These are phyloP conservation scores for Chlamydomonas reinhardtii DNA, from an alignment of 163 green algal species.

Conservation along the genomic window DNA sequence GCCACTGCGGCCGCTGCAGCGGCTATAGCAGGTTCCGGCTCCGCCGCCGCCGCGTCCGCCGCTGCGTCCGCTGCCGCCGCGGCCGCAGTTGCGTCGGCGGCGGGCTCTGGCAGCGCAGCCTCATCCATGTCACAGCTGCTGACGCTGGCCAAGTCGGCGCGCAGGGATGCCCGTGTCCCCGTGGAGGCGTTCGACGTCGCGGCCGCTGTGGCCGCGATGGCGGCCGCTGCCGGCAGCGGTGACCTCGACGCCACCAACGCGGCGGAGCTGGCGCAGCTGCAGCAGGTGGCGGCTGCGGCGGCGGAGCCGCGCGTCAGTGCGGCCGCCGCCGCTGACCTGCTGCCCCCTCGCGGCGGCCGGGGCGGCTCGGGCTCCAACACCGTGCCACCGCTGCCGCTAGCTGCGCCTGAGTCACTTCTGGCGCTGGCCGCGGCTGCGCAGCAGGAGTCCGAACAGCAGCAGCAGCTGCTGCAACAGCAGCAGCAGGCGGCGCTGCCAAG, in stretches of 20 bases:
- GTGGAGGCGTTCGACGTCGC: not conserved
- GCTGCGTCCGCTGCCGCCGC: not conserved
- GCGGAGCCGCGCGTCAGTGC: too few species aligned
- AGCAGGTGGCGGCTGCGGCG: not conserved
- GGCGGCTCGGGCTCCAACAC: too few species aligned
- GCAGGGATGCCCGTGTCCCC: not conserved
- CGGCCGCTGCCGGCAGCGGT: not conserved
- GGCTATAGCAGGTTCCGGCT: not conserved
- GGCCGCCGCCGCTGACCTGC: too few species aligned
- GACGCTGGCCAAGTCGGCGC: not conserved
- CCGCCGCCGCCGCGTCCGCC: not conserved
- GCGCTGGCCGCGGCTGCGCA: too few species aligned
- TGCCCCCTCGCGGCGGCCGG: too few species aligned
- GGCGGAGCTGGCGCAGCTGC: not conserved
- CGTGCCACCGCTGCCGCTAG: too few species aligned
- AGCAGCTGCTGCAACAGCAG: too few species aligned
- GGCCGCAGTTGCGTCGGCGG: not conserved
- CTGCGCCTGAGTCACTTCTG: too few species aligned
- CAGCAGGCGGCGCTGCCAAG: too few species aligned
- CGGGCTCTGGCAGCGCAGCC: not conserved
- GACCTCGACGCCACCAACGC: not conserved
- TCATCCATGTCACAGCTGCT: not conserved
- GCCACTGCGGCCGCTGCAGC: not conserved
- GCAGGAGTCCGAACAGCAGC: too few species aligned
- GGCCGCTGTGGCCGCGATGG: not conserved